Percentiles rank a stretch among this genome's conserved stretches.
Conservation (phyloP, 2,329 filamentous ascomycete genomes). For the Botryosphaeria agaves region DNA sequence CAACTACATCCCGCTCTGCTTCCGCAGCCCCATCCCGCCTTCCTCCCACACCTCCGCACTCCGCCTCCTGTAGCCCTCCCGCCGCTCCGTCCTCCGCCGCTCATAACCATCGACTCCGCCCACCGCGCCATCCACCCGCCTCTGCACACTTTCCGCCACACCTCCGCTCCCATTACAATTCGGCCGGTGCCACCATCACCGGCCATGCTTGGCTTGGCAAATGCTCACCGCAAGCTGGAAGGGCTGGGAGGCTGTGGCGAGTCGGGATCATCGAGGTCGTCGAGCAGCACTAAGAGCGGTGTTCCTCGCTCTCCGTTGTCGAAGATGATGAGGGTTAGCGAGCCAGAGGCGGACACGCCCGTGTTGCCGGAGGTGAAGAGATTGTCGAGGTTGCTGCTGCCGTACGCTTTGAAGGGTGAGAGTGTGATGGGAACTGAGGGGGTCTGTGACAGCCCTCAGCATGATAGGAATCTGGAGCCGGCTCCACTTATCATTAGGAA, state of each 20-base stretch:
- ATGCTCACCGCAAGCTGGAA: background rate
- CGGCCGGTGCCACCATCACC: background rate
- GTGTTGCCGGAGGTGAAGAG: background rate
- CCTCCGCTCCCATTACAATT: background rate
- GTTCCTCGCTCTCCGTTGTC: background rate
- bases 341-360: background rate
- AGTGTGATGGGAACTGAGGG: no score
- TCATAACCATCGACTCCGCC: background rate
- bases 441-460: no score
- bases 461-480: no score
- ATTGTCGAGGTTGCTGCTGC: conserved; percentile 10
- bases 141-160: background rate
- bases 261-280: background rate
- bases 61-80: background rate
- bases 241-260: background rate
- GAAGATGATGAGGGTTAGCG: background rate
- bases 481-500: no score
- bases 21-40: no score
- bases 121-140: conserved; percentile 2
- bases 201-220: background rate
- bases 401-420: background rate
- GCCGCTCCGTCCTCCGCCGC: background rate
- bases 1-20: no score
- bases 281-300: background rate
- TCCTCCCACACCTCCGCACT: no score